These are phyloP conservation scores for Pelargonium myrrhifolium DNA, from an alignment of 441 rosid species.

Conservation along the genomic window DNA sequence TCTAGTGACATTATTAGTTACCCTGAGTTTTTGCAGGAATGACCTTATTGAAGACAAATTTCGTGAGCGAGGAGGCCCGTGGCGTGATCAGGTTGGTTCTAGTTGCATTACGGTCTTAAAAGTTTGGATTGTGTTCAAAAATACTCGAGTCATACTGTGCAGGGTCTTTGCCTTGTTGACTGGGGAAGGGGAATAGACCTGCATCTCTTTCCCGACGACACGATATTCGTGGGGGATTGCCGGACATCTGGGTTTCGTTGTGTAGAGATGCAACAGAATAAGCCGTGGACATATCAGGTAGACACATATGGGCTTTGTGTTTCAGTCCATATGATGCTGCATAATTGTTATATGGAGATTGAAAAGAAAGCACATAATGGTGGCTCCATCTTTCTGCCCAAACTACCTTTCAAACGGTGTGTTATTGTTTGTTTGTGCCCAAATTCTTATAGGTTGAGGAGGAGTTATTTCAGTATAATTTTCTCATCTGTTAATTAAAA, in stretches of 20 bases:
- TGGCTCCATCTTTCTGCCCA: constrained; percentile 44
- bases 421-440: too few relatives aligned
- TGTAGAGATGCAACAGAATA: constrained; percentile 75
- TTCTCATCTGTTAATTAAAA: background rate
- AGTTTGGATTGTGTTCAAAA: background rate
- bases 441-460: too few relatives aligned
- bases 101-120: constrained; percentile 10
- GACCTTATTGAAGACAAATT: constrained; percentile 55
- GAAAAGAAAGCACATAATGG: constrained; percentile 48
- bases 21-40: constrained; percentile 34
- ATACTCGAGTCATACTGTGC: constrained; percentile 15
- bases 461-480: too few relatives aligned
- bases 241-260: constrained; percentile 93
- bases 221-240: constrained; percentile 56
- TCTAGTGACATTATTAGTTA: constrained; percentile 8
- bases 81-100: constrained; percentile 59
- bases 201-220: constrained; percentile 57
- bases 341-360: constrained; percentile 62
- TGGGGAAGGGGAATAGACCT: constrained; percentile 95
- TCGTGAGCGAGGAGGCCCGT: constrained; percentile 47
- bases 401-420: constrained; percentile 61
- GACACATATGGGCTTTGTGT: constrained; percentile 83
- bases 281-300: constrained; percentile 89
- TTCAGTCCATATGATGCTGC: constrained; percentile 76
- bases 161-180: constrained; percentile 96